These are phyloP conservation scores for Dendryphion nanum DNA, from an alignment of 2,329 filamentous ascomycete species.

Conservation along the genomic window DNA sequence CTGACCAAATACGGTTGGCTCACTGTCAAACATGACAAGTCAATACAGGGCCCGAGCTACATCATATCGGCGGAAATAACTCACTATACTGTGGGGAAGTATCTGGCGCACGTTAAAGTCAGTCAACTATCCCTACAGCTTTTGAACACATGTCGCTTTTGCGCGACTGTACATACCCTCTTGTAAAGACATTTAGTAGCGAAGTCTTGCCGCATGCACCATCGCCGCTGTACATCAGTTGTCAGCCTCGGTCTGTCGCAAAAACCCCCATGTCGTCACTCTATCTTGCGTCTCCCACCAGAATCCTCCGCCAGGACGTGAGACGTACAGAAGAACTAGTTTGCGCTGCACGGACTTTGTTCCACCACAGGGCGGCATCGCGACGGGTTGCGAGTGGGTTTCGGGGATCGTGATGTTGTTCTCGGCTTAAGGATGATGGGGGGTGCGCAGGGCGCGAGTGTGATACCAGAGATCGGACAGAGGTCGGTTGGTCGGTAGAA, in stretches of 20 bases:
- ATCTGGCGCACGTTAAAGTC: conserved; percentile 60
- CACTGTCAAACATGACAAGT: conserved; percentile 56
- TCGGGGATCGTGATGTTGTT: conserved; percentile 21
- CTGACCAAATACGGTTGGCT: conserved; percentile 86
- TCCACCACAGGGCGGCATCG: conserved; percentile 51
- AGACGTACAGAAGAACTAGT: conserved; percentile 82
- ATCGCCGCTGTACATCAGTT: conserved; percentile 65
- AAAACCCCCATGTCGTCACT: conserved; percentile 7
- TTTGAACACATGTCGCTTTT: no score
- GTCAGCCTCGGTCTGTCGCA: conserved; percentile 25
- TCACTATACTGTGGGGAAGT: conserved; percentile 95
- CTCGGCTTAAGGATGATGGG: conserved; percentile 17
- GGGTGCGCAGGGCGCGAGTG: conserved; percentile 14
- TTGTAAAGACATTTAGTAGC: conserved; percentile 94
- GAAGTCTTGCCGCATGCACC: conserved; percentile 98
- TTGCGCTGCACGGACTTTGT: conserved; percentile 86
- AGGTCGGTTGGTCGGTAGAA: conserved; percentile 3
- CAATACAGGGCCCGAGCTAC: no score
- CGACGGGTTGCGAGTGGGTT: conserved; percentile 15
- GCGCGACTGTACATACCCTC: conserved; percentile 74
- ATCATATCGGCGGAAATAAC: no score
- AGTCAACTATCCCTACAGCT: no score
- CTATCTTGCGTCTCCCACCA: background rate
- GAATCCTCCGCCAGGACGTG: background rate
- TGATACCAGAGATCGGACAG: no score